Percentiles rank a stretch among this genome's conserved stretches.
These are phyloP conservation scores for Tricholoma hemisulphureum DNA, from an alignment of 768 basidiomycete genomes.

Conservation along the genomic window DNA sequence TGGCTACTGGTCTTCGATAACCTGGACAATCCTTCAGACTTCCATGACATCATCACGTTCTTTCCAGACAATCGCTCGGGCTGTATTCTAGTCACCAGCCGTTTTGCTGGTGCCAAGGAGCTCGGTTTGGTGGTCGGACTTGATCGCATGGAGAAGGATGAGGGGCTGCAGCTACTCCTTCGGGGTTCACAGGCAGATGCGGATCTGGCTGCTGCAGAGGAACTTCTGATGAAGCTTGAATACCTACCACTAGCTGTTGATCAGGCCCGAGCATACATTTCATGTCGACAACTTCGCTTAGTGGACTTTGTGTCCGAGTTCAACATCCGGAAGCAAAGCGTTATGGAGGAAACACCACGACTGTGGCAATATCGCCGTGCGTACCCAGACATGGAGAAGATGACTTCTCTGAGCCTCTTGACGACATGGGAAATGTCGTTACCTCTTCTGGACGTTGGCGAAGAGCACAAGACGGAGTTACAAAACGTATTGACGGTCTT, in stretches of 20 bases:
- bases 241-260: not conserved
- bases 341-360: not conserved
- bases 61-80: not conserved
- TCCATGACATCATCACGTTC: not conserved
- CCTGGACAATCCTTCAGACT: not conserved
- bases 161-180: not conserved
- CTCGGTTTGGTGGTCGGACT: not conserved
- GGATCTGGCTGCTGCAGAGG: not conserved
- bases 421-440: not conserved
- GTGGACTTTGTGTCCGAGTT: not conserved
- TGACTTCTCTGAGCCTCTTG: not conserved
- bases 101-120: not conserved
- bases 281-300: not conserved
- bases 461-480: not conserved
- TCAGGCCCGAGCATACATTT: not conserved
- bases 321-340: not conserved
- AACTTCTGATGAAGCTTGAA: not conserved
- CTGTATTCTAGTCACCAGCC: not conserved
- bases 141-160: not conserved
- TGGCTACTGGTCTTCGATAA: not conserved
- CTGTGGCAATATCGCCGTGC: not conserved
- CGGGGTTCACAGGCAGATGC: not conserved
- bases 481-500: not conserved
- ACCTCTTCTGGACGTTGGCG: too few species aligned
- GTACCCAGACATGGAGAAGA: not conserved